phyloP scores from a whole-genome alignment of 2,329 filamentous ascomycete genomes.

The Xylaria arbuscula region DNA sequence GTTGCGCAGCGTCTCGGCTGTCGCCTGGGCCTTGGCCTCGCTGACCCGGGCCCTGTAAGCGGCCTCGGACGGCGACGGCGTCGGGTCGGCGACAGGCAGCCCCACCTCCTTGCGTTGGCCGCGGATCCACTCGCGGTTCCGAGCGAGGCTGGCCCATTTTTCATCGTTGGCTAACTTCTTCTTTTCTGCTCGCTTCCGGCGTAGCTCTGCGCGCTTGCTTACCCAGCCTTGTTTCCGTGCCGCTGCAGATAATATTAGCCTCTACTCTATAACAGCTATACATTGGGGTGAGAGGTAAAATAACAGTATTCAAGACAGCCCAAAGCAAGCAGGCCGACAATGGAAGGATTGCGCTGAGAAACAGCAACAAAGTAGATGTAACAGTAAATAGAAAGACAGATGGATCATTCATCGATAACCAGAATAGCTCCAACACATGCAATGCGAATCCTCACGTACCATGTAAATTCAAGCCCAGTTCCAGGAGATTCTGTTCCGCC shows the following conservation, averaged over 20 bases:
- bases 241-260: conserved; percentile 14
- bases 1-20: conserved; percentile 24
- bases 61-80: conserved; percentile 29
- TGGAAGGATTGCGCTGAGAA: background rate
- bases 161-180: conserved; percentile 11
- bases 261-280: no score
- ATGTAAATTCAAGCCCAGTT: conserved; percentile 28
- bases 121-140: conserved; percentile 7
- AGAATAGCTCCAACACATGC: background rate
- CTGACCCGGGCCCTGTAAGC: conserved; percentile 12
- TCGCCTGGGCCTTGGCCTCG: background rate
- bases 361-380: background rate
- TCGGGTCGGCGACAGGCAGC: conserved; percentile 21
- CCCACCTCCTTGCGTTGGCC: conserved; percentile 21
- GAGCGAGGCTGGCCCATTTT: conserved; percentile 4
- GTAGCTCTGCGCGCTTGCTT: conserved; percentile 27
- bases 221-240: conserved; percentile 32
- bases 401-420: background rate
- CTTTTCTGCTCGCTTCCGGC: conserved; percentile 10
- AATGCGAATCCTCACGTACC: conserved; percentile 29
- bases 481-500: conserved; percentile 22
- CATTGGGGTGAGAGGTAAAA: no score
- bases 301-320: background rate
- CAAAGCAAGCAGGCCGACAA: background rate
- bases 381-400: background rate